Evolutionary conservation across 306 rosid genomes (phyloP), one percentile per base, ranked within the genome.

Genomic region (Trichosanthes truncata): DNA sequence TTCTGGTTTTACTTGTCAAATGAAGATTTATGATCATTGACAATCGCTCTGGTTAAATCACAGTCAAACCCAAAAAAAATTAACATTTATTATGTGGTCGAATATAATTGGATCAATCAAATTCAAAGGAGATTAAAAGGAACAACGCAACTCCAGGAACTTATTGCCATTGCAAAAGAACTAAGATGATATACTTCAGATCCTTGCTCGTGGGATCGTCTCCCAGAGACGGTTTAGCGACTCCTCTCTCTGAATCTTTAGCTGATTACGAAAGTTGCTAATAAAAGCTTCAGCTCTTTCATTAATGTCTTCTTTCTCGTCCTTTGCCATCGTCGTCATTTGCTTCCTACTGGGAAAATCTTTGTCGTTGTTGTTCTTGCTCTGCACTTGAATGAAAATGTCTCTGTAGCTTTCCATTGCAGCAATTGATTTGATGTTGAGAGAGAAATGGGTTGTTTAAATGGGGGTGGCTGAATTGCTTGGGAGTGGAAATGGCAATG

Each of bases 251-350:
- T 91, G 87, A 52, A 83, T 80, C 82, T 86, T 86, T 0, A 92
- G 87, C 78, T 87, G 94, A 48, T 80, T 87, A 59, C 82, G 84
- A 59, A 92, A 90, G 80, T 89, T 89, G 63, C 31, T 87, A 68
- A 92, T 90, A 79, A 92, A 92, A 46, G 90, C 83, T 60, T 88
- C 91, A 0, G 94, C 97, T 80, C 74, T 80, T 20, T 81, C 62
- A 82, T 90, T 84, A 26, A 87, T 80, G 69, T 88, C 91, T 29
- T 81, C 85, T 52, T 69, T 63, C 26, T 73, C 86, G 49, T 84
- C 85, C 17, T 3, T 11, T n/a, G 0, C 77, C 33, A 14, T 53
- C 33, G 20, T 62, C 25, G 12, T 40, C 57, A 33, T 20, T 33
- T 31, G 29, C 56, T 71, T 31, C 18, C 62, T 83, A 80, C 43